Percentiles rank a stretch among this genome's conserved stretches.
Conservation (phyloP, 768 basidiomycete genomes). For the Filobasidium floriforme region DNA sequence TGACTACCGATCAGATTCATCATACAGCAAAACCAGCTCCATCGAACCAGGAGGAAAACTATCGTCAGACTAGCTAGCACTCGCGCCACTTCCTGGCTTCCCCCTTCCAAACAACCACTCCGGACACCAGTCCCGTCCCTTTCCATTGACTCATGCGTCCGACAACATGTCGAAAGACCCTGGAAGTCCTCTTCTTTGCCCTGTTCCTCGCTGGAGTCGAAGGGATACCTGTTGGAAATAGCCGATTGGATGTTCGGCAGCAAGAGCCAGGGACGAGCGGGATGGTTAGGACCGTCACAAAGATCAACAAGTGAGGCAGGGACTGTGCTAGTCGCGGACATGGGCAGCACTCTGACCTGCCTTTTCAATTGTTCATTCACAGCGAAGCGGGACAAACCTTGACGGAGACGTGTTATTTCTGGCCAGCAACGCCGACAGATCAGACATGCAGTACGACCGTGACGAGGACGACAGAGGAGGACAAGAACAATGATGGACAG, state of each 20-base stretch:
- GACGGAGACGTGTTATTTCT: neutral
- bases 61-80: no score
- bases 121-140: neutral
- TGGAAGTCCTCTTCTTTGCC: neutral
- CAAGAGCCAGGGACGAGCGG: neutral
- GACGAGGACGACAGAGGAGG: neutral
- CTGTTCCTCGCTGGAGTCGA: neutral
- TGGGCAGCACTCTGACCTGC: neutral
- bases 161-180: neutral
- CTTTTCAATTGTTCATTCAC: neutral
- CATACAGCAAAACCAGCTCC: no score
- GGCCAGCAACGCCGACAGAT: neutral
- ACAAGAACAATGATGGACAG: neutral
- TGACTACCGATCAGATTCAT: no score
- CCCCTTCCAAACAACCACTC: no score
- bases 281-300: slow-evolving; percentile 1
- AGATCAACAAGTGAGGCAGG: neutral
- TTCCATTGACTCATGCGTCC: neutral
- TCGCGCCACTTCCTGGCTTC: no score
- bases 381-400: slow-evolving; percentile 3
- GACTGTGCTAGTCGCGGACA: neutral
- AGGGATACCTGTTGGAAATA: neutral
- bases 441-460: slow-evolving; percentile 3
- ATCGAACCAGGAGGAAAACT: no score
- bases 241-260: neutral